Conservation (phyloP, 371 early-diverging fungal genomes). For the Batkoa obscura region DNA sequence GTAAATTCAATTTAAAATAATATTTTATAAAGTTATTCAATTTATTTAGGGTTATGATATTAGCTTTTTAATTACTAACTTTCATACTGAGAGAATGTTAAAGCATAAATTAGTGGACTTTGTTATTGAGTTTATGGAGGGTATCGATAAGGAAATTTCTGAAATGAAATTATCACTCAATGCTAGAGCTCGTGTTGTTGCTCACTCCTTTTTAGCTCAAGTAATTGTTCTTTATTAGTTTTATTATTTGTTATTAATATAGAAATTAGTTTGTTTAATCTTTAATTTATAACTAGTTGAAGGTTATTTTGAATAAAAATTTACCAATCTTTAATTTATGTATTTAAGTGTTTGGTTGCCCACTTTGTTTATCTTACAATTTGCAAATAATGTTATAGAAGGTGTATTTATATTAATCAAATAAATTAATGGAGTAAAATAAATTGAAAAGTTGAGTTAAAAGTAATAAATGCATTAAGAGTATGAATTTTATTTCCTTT, state of each 20-base stretch:
- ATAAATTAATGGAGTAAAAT: not conserved
- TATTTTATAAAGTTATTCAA: not conserved
- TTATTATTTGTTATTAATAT: not conserved
- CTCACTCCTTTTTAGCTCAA: constrained; percentile 53
- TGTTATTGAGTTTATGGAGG: constrained; percentile 95
- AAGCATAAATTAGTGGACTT: constrained; percentile 96
- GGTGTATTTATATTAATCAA: not conserved
- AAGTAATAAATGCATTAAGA: no score
- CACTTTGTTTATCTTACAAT: not conserved
- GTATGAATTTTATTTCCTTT: no score
- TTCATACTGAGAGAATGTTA: constrained; percentile 90
- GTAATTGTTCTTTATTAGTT: constrained; percentile 19
- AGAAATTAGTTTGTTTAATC: not conserved
- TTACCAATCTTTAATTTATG: not conserved
- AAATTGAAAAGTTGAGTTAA: no score
- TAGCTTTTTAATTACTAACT: constrained; percentile 84
- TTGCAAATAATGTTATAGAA: not conserved
- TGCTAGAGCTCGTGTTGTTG: constrained; percentile 84
- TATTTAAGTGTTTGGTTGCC: not conserved
- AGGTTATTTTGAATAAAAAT: no score
- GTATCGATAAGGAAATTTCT: constrained; percentile 94
- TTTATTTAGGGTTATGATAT: constrained; percentile 74
- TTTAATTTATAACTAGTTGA: no score
- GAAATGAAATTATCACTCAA: constrained; percentile 94
- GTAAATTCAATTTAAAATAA: constrained; percentile 17